phyloP scores from a whole-genome alignment of 2,329 filamentous ascomycete genomes.

The Colletotrichum liriopes region DNA sequence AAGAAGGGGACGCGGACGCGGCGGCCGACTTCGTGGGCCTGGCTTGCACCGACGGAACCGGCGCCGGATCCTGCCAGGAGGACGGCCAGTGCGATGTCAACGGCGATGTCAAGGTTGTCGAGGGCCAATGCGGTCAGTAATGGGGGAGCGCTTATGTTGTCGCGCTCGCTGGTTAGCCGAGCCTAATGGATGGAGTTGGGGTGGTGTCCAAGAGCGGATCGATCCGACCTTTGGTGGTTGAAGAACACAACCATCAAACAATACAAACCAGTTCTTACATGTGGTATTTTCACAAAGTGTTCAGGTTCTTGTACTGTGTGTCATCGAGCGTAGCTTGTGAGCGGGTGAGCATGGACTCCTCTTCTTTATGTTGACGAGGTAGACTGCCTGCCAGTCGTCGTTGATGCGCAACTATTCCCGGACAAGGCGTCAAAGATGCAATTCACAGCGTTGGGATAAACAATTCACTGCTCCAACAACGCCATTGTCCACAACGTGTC shows the following conservation, averaged over 20 bases:
- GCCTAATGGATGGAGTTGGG: neutral
- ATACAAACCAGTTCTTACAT: neutral
- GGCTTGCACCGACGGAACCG: conserved; percentile 34
- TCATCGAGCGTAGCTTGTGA: neutral
- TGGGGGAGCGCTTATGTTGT: neutral
- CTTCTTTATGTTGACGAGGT: neutral
- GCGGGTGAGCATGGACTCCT: neutral
- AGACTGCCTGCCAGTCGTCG: neutral
- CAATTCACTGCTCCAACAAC: too few species aligned
- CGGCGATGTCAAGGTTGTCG: conserved; percentile 18
- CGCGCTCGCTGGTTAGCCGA: neutral
- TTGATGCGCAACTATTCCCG: neutral
- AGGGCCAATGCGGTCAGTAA: conserved; percentile 34
- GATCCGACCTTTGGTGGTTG: neutral
- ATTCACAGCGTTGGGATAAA: neutral
- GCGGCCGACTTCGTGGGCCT: conserved; percentile 34
- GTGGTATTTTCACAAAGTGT: neutral
- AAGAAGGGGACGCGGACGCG: neutral
- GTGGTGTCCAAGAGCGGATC: neutral
- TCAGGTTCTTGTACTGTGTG: too few species aligned
- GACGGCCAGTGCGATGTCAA: conserved; percentile 37
- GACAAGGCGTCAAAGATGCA: neutral
- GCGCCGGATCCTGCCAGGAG: conserved; percentile 28
- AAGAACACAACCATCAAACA: neutral
- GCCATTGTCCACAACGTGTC: too few species aligned